Conservation (phyloP, 352 stramenopile genomes). For the Phytophthora meadii region DNA sequence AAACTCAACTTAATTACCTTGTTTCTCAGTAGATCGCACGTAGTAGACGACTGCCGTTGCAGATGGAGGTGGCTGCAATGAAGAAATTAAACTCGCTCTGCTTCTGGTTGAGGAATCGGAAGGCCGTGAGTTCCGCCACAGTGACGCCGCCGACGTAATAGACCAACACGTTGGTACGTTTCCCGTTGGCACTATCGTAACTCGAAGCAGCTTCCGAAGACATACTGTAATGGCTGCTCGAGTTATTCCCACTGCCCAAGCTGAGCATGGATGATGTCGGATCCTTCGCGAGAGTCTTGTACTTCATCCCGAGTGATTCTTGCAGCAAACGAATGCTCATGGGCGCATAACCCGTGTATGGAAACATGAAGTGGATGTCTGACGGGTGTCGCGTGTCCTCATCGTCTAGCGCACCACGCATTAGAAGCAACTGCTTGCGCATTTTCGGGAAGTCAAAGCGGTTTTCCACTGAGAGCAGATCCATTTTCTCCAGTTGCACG, state of each 20-base stretch:
- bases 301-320: slow-evolving; percentile 73
- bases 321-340: slow-evolving; percentile 86
- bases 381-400: slow-evolving; percentile 52
- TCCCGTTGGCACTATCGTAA: slow-evolving; percentile 19
- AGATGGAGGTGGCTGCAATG: slow-evolving; percentile 76
- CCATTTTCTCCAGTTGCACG: slow-evolving; percentile 77
- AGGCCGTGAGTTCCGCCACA: slow-evolving; percentile 81
- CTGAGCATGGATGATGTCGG: slow-evolving; percentile 38
- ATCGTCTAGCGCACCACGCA: slow-evolving; percentile 53
- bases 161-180: slow-evolving; percentile 63
- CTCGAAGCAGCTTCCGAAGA: slow-evolving; percentile 14
- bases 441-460: slow-evolving; percentile 70
- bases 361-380: slow-evolving; percentile 90
- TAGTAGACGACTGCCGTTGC: slow-evolving; percentile 72
- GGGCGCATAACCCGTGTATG: slow-evolving; percentile 84
- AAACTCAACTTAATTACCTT: slow-evolving; percentile 2
- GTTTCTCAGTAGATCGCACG: slow-evolving; percentile 55
- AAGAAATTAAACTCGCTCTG: slow-evolving; percentile 73
- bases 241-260: slow-evolving; percentile 29
- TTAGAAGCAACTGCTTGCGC: slow-evolving; percentile 50
- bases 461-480: slow-evolving; percentile 65
- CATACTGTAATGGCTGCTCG: slow-evolving; percentile 27
- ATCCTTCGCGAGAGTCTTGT: slow-evolving; percentile 56
- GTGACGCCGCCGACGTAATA: slow-evolving; percentile 89
- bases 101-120: slow-evolving; percentile 74